Evolutionary conservation across 805 yeast genomes (phyloP).

Genomic region (Cyberlindnera subsufficiens): DNA sequence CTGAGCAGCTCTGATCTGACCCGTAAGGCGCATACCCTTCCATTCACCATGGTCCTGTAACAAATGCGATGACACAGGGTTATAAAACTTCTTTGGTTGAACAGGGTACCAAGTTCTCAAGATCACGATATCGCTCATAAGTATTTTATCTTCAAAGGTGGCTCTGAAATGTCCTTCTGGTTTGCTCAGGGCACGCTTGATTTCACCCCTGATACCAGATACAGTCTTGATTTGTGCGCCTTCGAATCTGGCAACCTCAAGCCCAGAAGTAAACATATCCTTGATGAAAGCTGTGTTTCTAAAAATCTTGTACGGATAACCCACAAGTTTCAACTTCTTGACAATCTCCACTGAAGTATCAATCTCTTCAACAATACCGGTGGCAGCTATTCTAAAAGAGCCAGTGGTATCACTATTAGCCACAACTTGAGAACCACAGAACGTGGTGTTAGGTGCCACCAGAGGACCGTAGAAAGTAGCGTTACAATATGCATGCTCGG

Average conservation of each 20-base stretch:
- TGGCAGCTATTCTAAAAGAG: slow-evolving; percentile 90
- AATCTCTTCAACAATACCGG: slow-evolving; percentile 93
- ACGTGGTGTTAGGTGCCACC: slow-evolving; percentile 95
- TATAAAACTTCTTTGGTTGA: slow-evolving; percentile 81
- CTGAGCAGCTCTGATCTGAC: slow-evolving; percentile 79
- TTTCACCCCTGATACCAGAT: slow-evolving; percentile 96
- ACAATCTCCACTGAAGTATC: slow-evolving; percentile 88
- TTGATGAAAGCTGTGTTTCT: slow-evolving; percentile 95
- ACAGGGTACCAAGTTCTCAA: slow-evolving; percentile 97
- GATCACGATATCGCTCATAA: slow-evolving; percentile 84
- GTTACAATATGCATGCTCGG: slow-evolving; percentile 94
- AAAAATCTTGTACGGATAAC: slow-evolving; percentile 89
- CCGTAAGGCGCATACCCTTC: slow-evolving; percentile 96
- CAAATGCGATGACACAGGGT: slow-evolving; percentile 90
- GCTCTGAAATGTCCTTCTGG: slow-evolving; percentile 97
- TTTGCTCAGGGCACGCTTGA: slow-evolving; percentile 86
- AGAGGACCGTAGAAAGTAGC: slow-evolving; percentile 96
- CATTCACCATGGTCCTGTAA: slow-evolving; percentile 75
- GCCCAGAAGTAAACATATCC: slow-evolving; percentile 88
- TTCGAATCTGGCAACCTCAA: slow-evolving; percentile 96
- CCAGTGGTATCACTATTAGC: slow-evolving; percentile 82
- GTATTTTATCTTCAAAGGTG: slow-evolving; percentile 90
- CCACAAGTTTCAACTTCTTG: slow-evolving; percentile 91
- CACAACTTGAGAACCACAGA: slow-evolving; percentile 89
- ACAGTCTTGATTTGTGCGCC: slow-evolving; percentile 97